Percentiles rank a stretch among this genome's conserved stretches.
These are phyloP conservation scores for Pholiota microspora DNA, from an alignment of 768 basidiomycete species.

Conservation along the genomic window DNA sequence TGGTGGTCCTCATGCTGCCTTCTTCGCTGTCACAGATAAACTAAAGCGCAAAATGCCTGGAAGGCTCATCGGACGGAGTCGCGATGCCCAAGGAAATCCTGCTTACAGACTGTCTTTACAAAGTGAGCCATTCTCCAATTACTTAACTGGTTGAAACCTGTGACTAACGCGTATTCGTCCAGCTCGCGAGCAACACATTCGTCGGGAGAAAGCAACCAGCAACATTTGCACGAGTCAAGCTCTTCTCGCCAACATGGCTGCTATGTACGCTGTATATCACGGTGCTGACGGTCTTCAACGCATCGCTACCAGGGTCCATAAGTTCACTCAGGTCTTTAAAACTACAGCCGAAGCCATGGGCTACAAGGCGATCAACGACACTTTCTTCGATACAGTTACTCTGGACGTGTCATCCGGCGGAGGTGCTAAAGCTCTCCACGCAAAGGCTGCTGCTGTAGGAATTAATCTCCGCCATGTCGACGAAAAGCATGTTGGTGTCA, in stretches of 20 bases:
- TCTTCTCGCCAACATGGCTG: constrained; percentile 97
- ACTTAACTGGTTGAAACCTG: not conserved
- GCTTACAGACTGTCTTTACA: constrained; percentile 94
- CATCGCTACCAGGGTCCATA: constrained; percentile 91
- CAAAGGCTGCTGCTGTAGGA: constrained; percentile 55
- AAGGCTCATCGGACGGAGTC: constrained; percentile 86
- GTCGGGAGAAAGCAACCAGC: constrained; percentile 96
- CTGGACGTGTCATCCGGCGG: constrained; percentile 66
- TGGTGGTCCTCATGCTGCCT: constrained; percentile 96
- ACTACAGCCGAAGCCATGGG: constrained; percentile 67
- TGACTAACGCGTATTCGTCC: constrained; percentile 2
- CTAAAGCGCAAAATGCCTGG: constrained; percentile 99
- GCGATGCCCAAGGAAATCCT: constrained; percentile 77
- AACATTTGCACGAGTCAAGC: constrained; percentile 99
- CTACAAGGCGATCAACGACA: constrained; percentile 65
- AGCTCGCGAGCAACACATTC: constrained; percentile 97
- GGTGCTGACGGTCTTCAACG: constrained; percentile 82
- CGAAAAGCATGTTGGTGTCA: constrained; percentile 75
- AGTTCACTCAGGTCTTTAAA: constrained; percentile 77
- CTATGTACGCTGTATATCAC: constrained; percentile 98
- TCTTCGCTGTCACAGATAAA: constrained; percentile 91
- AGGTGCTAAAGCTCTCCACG: constrained; percentile 64
- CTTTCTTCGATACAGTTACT: constrained; percentile 91
- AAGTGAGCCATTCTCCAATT: too few relatives aligned
- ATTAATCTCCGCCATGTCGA: constrained; percentile 86